phyloP scores from a whole-genome alignment of 352 stramenopile genomes.

The Phytophthora palmivora region DNA sequence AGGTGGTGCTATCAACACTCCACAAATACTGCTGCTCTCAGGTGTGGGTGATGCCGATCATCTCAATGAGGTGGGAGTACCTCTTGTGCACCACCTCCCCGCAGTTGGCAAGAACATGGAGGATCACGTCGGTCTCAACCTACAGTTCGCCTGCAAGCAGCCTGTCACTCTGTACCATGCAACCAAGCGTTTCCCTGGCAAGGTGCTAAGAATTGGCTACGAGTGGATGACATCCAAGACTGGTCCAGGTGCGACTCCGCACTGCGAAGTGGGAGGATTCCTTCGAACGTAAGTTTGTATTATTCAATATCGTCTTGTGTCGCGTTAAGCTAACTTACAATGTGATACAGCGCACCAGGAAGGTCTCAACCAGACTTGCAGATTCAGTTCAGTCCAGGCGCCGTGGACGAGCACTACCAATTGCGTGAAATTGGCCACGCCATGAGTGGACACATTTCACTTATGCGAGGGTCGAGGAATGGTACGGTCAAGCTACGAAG shows the following conservation, averaged over 20 bases:
- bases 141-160: constrained; percentile 84
- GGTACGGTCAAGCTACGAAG: constrained; percentile 77
- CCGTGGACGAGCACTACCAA: constrained; percentile 40
- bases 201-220: constrained; percentile 74
- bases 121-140: constrained; percentile 82
- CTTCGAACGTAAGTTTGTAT: constrained; percentile 58
- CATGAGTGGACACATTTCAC: constrained; percentile 82
- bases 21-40: constrained; percentile 82
- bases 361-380: constrained; percentile 81
- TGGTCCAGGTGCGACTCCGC: constrained; percentile 68
- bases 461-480: constrained; percentile 81
- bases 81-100: constrained; percentile 68
- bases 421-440: constrained; percentile 51
- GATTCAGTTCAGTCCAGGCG: constrained; percentile 81
- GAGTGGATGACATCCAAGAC: constrained; percentile 72
- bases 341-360: constrained; percentile 46
- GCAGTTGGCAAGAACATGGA: constrained; percentile 86
- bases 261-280: constrained; percentile 83
- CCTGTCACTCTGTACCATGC: constrained; percentile 86
- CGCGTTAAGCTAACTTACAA: not conserved
- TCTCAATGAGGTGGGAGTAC: constrained; percentile 68
- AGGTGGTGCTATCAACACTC: constrained; percentile 83
- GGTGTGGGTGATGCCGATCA: constrained; percentile 74
- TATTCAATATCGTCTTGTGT: not conserved
- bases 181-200: constrained; percentile 79